Base-by-base conservation (phyloP, 192 early-diverging fungal species). In the Backusella westeae region DNA sequence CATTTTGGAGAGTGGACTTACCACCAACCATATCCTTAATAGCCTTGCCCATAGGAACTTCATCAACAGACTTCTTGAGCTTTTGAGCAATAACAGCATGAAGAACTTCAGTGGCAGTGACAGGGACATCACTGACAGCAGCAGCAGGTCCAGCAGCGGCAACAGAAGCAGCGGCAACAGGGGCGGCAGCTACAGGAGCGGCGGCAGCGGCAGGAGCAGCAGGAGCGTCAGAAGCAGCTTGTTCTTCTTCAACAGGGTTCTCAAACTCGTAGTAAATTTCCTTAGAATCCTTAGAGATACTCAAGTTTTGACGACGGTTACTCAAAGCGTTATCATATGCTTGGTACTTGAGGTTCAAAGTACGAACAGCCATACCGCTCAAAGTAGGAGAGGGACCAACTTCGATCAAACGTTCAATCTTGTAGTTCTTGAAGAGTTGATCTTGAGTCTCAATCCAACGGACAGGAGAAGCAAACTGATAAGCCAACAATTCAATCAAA, bases 381-480 rank as follows among this genome's bases (percentile, higher is more conserved):
- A 98, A 89, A 63, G 95, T 95, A 26, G 95, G 95, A 79, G 83
- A 86, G 29, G 97, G 94, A 34, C 97, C 97, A 34, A 97, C 88
- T 80, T 98, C 97, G 67, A 98, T 92, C 49, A 98, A 56, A 41
- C 94, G 90, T 78, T 94, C 93, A 73, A 98, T 91, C 49, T 93
- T 85, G 81, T 89, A 94, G 76, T 91, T 86, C 86, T 87, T 86
- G 87, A 97, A 92, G 65, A 98, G 85, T 49, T 87, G 82, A 71
- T 97, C 93, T 84, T 97, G 96, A 23, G 97, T 96, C 75, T 94
- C 91, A 73, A 96, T 97, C 97, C 96, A 98, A 79, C 95, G 91
- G 21, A 97, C 96, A 34, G 97, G 93, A 38, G 89, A 92, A 17
- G 96, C 96, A 80, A 98, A 93, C 85, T 98, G 97, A 82, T 97